These are phyloP conservation scores for Dryadomyces quercivorus DNA, from an alignment of 2,329 filamentous ascomycete species.

Conservation along the genomic window DNA sequence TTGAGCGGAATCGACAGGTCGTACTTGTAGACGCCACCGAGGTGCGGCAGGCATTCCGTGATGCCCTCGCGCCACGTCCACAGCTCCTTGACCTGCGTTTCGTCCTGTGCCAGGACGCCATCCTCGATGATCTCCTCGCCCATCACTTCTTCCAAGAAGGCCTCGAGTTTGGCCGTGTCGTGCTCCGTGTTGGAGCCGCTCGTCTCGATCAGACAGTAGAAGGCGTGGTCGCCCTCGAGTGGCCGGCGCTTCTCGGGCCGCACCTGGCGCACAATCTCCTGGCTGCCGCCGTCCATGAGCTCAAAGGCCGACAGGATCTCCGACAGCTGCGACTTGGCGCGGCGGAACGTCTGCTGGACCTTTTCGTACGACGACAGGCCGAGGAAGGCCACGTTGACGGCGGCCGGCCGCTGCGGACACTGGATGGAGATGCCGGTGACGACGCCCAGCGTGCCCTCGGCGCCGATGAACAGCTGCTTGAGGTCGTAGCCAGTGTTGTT, in stretches of 20 bases:
- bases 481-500: conserved; percentile 98
- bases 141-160: conserved; percentile 85
- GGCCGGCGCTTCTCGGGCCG: conserved; percentile 64
- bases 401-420: conserved; percentile 75
- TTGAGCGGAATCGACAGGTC: conserved; percentile 86
- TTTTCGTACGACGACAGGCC: conserved; percentile 84
- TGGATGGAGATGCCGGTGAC: conserved; percentile 84
- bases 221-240: conserved; percentile 72
- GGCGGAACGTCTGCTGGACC: conserved; percentile 72
- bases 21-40: conserved; percentile 96
- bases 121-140: conserved; percentile 74
- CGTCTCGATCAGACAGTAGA: conserved; percentile 95
- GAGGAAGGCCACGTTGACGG: conserved; percentile 91
- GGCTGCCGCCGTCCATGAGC: conserved; percentile 81
- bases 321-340: conserved; percentile 79
- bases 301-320: conserved; percentile 98
- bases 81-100: conserved; percentile 73
- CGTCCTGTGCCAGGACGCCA: conserved; percentile 84
- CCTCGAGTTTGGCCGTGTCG: conserved; percentile 80
- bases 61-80: conserved; percentile 95
- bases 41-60: conserved; percentile 76
- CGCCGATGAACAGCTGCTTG: conserved; percentile 93
- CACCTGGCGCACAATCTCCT: conserved; percentile 62
- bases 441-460: conserved; percentile 88
- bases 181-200: conserved; percentile 91